Percentiles rank a stretch among this genome's conserved stretches.
Evolutionary conservation across 805 yeast genomes (phyloP).

Genomic region (Monosporozyma unispora): DNA sequence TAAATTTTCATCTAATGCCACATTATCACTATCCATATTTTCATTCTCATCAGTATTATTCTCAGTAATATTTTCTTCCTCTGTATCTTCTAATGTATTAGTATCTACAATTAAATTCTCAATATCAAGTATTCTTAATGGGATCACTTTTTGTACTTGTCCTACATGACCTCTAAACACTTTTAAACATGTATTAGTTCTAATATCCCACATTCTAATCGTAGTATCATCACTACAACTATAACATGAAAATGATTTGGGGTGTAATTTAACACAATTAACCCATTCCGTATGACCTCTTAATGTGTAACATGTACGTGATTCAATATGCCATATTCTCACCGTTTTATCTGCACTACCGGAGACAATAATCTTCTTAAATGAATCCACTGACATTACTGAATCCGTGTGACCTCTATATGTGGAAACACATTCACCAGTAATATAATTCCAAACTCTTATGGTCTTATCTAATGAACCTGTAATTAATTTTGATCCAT

Average conservation of each 20-base stretch:
- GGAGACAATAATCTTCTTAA: conserved; percentile 72
- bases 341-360: conserved; percentile 91
- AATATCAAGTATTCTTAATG: conserved; percentile 63
- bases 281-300: conserved; percentile 94
- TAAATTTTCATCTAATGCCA: conserved; percentile 18
- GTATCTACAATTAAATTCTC: conserved; percentile 40
- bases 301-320: conserved; percentile 83
- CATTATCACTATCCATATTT: background rate
- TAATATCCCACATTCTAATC: conserved; percentile 88
- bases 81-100: conserved; percentile 12
- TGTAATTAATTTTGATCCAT: conserved; percentile 79
- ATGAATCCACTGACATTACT: conserved; percentile 76
- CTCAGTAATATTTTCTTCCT: conserved; percentile 3
- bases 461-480: conserved; percentile 89
- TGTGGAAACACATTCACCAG: conserved; percentile 90
- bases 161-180: conserved; percentile 86
- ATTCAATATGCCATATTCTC: conserved; percentile 93
- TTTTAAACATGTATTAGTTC: conserved; percentile 66
- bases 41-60: background rate
- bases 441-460: conserved; percentile 90
- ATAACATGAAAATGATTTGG: conserved; percentile 66
- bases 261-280: conserved; percentile 78
- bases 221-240: conserved; percentile 90
- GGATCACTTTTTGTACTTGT: conserved; percentile 87
- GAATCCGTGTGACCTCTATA: conserved; percentile 87